A percentile compares a stretch with the other conserved stretches of the same genome.
phyloP scores from a whole-genome alignment of 2,329 filamentous ascomycete species.

The Neobulgaria alba region DNA sequence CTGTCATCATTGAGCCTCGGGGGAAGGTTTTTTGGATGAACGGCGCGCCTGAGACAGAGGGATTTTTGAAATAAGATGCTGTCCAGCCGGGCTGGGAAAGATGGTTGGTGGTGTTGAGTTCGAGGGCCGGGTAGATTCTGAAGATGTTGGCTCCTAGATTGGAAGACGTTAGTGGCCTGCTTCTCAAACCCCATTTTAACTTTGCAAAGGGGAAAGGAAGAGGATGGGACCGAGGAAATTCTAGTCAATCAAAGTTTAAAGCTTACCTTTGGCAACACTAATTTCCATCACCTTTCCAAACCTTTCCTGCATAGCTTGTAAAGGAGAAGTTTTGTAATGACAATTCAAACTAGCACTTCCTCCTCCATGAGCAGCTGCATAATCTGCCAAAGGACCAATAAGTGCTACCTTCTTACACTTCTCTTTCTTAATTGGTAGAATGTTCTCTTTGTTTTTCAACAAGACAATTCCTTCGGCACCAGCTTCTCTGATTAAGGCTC shows the following conservation, averaged over 20 bases:
- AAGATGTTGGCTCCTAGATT: background rate
- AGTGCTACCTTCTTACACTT: constrained; percentile 11
- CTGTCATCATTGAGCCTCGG: constrained; percentile 4
- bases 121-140: background rate
- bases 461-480: constrained; percentile 21
- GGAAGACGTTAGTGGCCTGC: background rate
- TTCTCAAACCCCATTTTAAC: too few species aligned
- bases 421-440: constrained; percentile 14
- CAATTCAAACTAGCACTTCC: constrained; percentile 15
- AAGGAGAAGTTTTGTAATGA: too few species aligned
- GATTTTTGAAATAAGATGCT: constrained; percentile 3
- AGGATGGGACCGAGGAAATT: too few species aligned
- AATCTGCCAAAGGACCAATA: constrained; percentile 17
- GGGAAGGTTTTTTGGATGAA: constrained; percentile 5
- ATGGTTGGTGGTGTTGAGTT: constrained; percentile 3
- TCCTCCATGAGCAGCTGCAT: constrained; percentile 15
- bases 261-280: too few species aligned
- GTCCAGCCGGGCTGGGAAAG: constrained; percentile 1
- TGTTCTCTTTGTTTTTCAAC: constrained; percentile 19
- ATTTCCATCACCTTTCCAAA: background rate
- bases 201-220: too few species aligned
- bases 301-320: background rate
- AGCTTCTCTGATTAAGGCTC: constrained; percentile 35
- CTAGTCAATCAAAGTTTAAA: too few species aligned
- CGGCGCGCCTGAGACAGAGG: background rate